Conservation (phyloP, 768 basidiomycete species). For the Goffeauzyma gilvescens region DNA sequence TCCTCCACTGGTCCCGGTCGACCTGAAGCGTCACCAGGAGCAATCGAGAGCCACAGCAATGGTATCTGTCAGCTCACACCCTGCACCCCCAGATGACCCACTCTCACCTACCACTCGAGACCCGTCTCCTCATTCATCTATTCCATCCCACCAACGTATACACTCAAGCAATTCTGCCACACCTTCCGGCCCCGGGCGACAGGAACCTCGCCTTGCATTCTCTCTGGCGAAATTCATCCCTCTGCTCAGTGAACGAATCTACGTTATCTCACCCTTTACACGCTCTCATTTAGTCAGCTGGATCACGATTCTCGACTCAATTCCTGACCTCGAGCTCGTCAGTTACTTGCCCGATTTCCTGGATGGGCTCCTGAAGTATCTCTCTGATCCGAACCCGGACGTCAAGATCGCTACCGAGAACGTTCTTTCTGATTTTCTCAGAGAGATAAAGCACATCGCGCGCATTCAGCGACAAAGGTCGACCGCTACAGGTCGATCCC, state of each 20-base stretch:
- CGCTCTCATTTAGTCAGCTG: conserved; percentile 90
- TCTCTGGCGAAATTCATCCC: conserved; percentile 89
- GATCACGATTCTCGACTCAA: conserved; percentile 86
- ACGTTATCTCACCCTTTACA: conserved; percentile 88
- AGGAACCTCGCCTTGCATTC: conserved; percentile 41
- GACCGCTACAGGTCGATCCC: neutral
- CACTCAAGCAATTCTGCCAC: conserved; percentile 1
- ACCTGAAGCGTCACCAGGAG: neutral
- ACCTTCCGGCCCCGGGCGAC: conserved; percentile 7
- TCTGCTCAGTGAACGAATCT: conserved; percentile 73
- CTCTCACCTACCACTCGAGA: conserved; percentile 3
- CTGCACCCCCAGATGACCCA: too few species aligned
- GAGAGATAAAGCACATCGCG: conserved; percentile 74
- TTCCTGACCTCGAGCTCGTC: conserved; percentile 87
- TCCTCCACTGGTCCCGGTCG: conserved; percentile 3
- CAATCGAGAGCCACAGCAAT: neutral
- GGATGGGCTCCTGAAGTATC: conserved; percentile 81
- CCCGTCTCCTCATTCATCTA: conserved; percentile 3
- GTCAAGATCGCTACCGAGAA: conserved; percentile 80
- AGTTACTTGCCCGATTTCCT: conserved; percentile 87
- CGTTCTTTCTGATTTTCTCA: conserved; percentile 67
- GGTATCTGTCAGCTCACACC: neutral
- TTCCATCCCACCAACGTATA: neutral
- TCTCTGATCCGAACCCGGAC: conserved; percentile 85
- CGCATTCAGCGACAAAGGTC: conserved; percentile 43